Evolutionary conservation across 495 filamentous ascomycete species (phyloP).

Genomic region (Hyaloscypha finlandica): DNA sequence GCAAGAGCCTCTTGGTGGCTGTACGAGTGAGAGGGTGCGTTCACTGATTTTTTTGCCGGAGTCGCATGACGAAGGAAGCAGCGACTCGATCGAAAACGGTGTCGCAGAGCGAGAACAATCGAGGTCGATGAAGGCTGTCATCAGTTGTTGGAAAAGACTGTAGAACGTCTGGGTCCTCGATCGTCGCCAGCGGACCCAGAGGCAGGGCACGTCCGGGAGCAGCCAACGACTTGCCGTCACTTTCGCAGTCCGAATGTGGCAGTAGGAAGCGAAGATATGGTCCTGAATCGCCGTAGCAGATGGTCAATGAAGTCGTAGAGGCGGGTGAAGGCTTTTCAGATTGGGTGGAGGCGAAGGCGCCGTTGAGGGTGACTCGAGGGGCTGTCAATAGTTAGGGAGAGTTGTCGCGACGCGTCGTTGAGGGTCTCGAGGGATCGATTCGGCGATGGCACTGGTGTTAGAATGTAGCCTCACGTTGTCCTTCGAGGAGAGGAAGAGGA

Average conservation of each 20-base stretch:
- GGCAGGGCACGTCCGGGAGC: not conserved
- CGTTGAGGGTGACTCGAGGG: conserved; percentile 4
- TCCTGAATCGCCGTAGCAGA: conserved; percentile 4
- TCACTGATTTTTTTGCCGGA: conserved; percentile 52
- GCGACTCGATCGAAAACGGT: conserved; percentile 33
- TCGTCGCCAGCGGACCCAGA: conserved; percentile 3
- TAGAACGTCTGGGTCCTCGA: conserved; percentile 8
- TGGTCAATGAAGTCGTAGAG: not conserved
- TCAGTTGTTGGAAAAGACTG: conserved; percentile 27
- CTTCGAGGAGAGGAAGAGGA: conserved; percentile 3
- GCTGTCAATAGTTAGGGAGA: not conserved
- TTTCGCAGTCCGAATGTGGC: not conserved
- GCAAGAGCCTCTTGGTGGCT: conserved; percentile 61
- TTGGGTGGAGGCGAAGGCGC: conserved; percentile 19
- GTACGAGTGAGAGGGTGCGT: conserved; percentile 46
- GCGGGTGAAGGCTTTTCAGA: conserved; percentile 25
- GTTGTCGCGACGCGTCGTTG: conserved; percentile 17
- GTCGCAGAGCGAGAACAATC: conserved; percentile 34
- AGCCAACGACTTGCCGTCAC: not conserved
- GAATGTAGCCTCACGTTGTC: conserved; percentile 1
- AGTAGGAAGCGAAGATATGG: not conserved
- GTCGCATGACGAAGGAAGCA: conserved; percentile 57
- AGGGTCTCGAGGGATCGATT: conserved; percentile 11
- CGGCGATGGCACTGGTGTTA: not conserved
- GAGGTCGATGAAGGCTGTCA: conserved; percentile 27